phyloP scores from a whole-genome alignment of 2,329 filamentous ascomycete genomes.

The Fusarium poae region DNA sequence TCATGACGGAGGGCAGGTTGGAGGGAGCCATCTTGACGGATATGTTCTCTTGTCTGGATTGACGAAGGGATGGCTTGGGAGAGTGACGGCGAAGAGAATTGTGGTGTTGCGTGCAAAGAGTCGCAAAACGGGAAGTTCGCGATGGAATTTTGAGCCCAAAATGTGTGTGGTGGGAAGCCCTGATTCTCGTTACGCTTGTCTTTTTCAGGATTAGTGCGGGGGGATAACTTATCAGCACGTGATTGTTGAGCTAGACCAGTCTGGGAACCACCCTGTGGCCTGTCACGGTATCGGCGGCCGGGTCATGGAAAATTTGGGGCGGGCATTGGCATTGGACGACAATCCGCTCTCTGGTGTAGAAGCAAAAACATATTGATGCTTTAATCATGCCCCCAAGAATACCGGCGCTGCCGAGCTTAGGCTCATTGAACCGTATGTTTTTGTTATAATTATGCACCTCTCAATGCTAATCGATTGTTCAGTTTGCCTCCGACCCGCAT shows the following conservation, averaged over 20 bases:
- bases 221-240: conserved; percentile 51
- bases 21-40: conserved; percentile 89
- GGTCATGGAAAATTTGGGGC: conserved; percentile 55
- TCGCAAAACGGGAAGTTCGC: conserved; percentile 59
- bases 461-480: conserved; percentile 47
- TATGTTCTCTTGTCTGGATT: conserved; percentile 50
- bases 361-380: conserved; percentile 46
- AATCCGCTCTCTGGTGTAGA: conserved; percentile 41
- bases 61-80: conserved; percentile 46
- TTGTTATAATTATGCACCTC: background rate
- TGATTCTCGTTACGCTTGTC: conserved; percentile 51
- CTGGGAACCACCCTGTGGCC: conserved; percentile 4
- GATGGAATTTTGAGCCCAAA: conserved; percentile 54
- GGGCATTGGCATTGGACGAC: conserved; percentile 39
- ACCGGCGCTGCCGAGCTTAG: conserved; percentile 70
- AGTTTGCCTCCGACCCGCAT: conserved; percentile 72
- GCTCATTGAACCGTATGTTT: conserved; percentile 69
- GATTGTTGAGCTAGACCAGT: conserved; percentile 41
- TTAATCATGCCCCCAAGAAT: conserved; percentile 76
- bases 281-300: conserved; percentile 25
- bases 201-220: conserved; percentile 30
- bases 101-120: conserved; percentile 48
- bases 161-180: conserved; percentile 57
- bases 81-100: conserved; percentile 48
- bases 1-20: conserved; percentile 95